Base-by-base conservation (phyloP, 805 yeast genomes). In the Metschnikowia lochheadii region DNA sequence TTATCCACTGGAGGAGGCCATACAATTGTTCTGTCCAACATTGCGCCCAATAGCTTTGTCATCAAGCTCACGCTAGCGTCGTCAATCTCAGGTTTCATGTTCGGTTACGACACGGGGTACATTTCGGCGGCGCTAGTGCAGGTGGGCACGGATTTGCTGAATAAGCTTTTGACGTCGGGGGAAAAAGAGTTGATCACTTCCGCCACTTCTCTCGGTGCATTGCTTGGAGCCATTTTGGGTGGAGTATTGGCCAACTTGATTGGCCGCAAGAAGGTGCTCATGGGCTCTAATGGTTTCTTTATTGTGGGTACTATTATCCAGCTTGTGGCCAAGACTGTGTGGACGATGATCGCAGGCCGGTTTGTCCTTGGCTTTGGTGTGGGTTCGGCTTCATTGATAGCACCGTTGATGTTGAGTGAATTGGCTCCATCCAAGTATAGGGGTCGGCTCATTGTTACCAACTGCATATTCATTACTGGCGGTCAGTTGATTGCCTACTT, bases 21-120 rank as follows among this genome's bases (percentile, higher is more conserved):
- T 17, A 37, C 53, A 1, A 18, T 47, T 11, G 34, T 35, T 26
- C 56, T 50, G 55, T 20, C 45, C 34, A 44, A 49, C 39, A 23
- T 40, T 3, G 54, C 49, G 23, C 61, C 61, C 36, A 54, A 94
- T 10, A 68, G 75, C 6, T 69, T 87, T 60, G 89, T 90, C 45
- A 70, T 89, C 21, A 68, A 80, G 26, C 68, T 90, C 47, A 87
- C 96, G 0, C 73, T 84, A 46, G 83, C 84, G 26, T 82, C 97
- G 0, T 90, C 97, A 6, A 85, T 92, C 55, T 90, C 97, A 0
- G 98, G 98, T 1, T 89, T 91, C 69, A 82, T 92, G 89, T 92
- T 92, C 69, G 99, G 99, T 58, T 92, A 92, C 64, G 99, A 92
- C 67, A 92, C 98, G 0, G 98, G 98, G 58, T 92, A 92, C 69